phyloP scores from a whole-genome alignment of 1,284 basidiomycete species.

The Ganoderma lucidum region DNA sequence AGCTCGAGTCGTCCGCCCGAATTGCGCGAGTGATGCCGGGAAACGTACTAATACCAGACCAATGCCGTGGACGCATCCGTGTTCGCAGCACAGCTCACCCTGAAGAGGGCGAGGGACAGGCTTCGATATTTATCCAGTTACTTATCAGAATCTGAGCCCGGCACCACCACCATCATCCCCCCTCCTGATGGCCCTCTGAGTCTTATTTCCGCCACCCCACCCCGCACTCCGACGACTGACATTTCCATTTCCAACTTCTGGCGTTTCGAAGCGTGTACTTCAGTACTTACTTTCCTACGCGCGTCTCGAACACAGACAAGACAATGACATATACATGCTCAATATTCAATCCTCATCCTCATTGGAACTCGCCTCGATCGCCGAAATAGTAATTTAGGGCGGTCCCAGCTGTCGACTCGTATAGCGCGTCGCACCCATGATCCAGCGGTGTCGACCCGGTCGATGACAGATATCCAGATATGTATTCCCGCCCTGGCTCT shows the following conservation, averaged over 20 bases:
- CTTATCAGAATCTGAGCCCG: not conserved
- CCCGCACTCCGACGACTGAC: too few relatives aligned
- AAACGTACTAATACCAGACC: not conserved
- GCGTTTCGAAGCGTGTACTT: too few relatives aligned
- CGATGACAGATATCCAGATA: not conserved
- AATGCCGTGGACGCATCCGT: not conserved
- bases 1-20: not conserved
- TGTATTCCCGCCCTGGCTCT: not conserved
- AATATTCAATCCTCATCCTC: too few relatives aligned
- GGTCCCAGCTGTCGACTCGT: too few relatives aligned
- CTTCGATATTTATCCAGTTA: not conserved
- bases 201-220: not conserved
- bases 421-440: not conserved
- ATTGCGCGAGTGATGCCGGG: not conserved
- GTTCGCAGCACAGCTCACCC: not conserved
- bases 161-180: not conserved
- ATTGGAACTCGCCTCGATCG: not conserved
- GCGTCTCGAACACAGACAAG: not conserved
- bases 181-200: slow-evolving; percentile 3
- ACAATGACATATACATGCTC: not conserved
- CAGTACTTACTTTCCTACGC: too few relatives aligned
- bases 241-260: not conserved
- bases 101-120: not conserved
- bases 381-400: not conserved
- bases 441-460: too few relatives aligned